Percentiles rank a stretch among this genome's conserved stretches.
These are phyloP conservation scores for Zygoascus bituminiphila DNA, from an alignment of 805 yeast genomes.

Conservation along the genomic window DNA sequence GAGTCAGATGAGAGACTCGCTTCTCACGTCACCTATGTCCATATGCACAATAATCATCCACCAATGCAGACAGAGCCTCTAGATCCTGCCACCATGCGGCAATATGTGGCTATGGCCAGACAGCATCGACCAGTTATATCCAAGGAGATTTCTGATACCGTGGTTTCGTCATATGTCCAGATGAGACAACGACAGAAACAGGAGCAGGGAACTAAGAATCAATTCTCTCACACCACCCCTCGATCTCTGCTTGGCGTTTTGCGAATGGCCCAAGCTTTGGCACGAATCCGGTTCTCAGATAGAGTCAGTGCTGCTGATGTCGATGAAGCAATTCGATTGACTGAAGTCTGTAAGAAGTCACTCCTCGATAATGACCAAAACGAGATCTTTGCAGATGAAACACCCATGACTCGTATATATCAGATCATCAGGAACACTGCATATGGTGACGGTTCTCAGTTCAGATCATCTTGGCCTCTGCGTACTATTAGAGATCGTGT, in stretches of 20 bases:
- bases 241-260: slow-evolving; percentile 86
- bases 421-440: slow-evolving; percentile 59
- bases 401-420: slow-evolving; percentile 61
- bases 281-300: slow-evolving; percentile 75
- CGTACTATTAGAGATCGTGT: slow-evolving; percentile 52
- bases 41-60: slow-evolving; percentile 87
- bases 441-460: slow-evolving; percentile 31
- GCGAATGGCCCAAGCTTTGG: slow-evolving; percentile 90
- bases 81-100: slow-evolving; percentile 73
- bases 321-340: slow-evolving; percentile 87
- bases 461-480: slow-evolving; percentile 35
- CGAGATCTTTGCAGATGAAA: slow-evolving; percentile 45
- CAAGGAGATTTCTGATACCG: slow-evolving; percentile 74
- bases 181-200: slow-evolving; percentile 86
- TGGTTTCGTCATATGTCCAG: slow-evolving; percentile 76
- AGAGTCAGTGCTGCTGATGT: slow-evolving; percentile 71
- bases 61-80: slow-evolving; percentile 60
- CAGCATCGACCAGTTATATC: slow-evolving; percentile 79
- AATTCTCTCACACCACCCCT: slow-evolving; percentile 90
- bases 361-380: slow-evolving; percentile 44
- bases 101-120: slow-evolving; percentile 80
- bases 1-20: slow-evolving; percentile 83
- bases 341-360: slow-evolving; percentile 81
- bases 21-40: slow-evolving; percentile 90
- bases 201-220: slow-evolving; percentile 59